Conservation (phyloP, 2,329 filamentous ascomycete genomes). For the Aureobasidium sp. region DNA sequence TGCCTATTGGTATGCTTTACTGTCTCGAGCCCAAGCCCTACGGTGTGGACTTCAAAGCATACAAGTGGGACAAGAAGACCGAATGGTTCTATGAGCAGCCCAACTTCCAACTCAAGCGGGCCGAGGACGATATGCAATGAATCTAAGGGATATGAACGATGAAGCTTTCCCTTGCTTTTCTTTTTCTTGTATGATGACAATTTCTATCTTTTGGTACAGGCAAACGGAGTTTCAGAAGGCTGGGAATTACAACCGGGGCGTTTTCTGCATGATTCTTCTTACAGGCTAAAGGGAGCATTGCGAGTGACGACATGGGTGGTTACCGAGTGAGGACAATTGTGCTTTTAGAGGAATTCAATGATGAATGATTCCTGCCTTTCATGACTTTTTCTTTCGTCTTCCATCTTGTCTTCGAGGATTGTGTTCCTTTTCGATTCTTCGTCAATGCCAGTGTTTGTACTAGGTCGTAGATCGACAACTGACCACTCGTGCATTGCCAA, state of each 20-base stretch:
- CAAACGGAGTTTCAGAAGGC: neutral
- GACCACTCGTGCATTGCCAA: too few species aligned
- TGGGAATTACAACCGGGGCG: neutral
- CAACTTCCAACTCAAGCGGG: constrained; percentile 67
- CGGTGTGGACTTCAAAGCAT: constrained; percentile 93
- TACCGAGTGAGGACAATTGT: neutral
- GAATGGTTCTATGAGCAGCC: constrained; percentile 79
- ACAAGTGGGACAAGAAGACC: constrained; percentile 70
- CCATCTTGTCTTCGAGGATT: neutral
- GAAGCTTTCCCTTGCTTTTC: neutral
- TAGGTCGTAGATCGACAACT: too few species aligned
- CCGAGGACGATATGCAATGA: constrained; percentile 30
- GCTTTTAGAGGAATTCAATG: neutral
- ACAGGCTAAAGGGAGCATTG: neutral
- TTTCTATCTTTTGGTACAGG: neutral
- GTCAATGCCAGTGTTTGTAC: too few species aligned
- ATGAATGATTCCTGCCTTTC: neutral
- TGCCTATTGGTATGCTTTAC: constrained; percentile 88
- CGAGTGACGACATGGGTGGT: neutral
- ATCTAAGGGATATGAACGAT: neutral
- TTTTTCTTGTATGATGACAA: neutral
- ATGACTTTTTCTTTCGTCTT: neutral
- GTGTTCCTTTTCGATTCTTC: neutral
- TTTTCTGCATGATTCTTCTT: neutral
- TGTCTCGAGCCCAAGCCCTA: constrained; percentile 97